These are phyloP conservation scores for Antitrichia curtipendula DNA, from an alignment of 225 moss, liverwort and hornwort genomes.

Conservation along the genomic window DNA sequence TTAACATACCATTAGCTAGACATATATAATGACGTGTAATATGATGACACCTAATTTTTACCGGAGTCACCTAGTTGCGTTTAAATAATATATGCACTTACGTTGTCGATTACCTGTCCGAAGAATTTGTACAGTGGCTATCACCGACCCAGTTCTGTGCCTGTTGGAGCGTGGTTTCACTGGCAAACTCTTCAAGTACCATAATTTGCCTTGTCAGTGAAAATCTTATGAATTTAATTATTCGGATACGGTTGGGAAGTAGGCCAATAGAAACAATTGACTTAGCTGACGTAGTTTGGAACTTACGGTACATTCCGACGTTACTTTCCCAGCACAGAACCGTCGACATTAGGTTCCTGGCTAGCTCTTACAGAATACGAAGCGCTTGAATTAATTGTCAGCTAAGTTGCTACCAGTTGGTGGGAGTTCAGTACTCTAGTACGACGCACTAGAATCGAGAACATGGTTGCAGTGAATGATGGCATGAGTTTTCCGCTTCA, in stretches of 20 bases:
- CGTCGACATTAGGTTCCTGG: neutral
- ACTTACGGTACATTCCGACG: too few species aligned
- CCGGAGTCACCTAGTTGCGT: neutral
- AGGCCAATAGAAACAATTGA: neutral
- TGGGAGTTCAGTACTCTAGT: neutral
- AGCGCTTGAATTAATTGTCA: neutral
- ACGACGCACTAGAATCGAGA: neutral
- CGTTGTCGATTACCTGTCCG: neutral
- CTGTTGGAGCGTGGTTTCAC: neutral
- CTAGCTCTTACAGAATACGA: neutral
- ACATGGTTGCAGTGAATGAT: neutral
- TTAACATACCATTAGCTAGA: neutral
- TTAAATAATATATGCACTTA: neutral
- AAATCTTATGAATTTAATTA: neutral
- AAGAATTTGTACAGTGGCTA: neutral
- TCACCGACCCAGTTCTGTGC: neutral
- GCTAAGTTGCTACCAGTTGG: neutral
- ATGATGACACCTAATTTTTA: too few species aligned
- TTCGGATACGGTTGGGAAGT: neutral
- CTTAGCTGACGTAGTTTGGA: neutral
- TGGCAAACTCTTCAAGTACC: neutral
- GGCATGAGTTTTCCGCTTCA: neutral
- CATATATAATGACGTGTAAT: neutral
- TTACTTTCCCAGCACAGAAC: neutral
- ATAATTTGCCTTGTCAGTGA: neutral